Conservation (phyloP, 768 basidiomycete species). For the Pleurotus tuber-regium region DNA sequence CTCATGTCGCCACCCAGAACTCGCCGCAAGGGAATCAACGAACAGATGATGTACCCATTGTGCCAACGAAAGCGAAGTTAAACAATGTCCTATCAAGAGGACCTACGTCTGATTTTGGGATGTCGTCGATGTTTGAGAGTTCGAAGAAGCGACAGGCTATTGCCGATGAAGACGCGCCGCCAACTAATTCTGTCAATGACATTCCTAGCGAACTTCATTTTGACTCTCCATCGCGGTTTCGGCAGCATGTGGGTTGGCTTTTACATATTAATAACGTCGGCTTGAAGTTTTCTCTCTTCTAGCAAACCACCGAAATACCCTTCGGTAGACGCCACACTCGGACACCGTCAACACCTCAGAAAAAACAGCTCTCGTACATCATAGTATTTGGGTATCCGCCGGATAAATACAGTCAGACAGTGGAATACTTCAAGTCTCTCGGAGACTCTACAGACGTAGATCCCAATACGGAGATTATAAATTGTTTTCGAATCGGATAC, state of each 20-base stretch:
- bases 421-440: slow-evolving; percentile 73
- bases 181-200: slow-evolving; percentile 71
- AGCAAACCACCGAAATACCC: slow-evolving; percentile 36
- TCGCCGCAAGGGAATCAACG: slow-evolving; percentile 58
- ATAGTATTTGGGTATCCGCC: slow-evolving; percentile 89
- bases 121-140: slow-evolving; percentile 84
- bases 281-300: slow-evolving; percentile 4
- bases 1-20: slow-evolving; percentile 24
- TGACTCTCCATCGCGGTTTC: slow-evolving; percentile 42
- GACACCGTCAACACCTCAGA: slow-evolving; percentile 23
- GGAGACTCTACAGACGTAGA: slow-evolving; percentile 71
- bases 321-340: slow-evolving; percentile 33
- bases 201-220: slow-evolving; percentile 57
- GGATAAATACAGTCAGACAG: slow-evolving; percentile 69
- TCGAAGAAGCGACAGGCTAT: slow-evolving; percentile 58
- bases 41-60: slow-evolving; percentile 69
- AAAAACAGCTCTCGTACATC: slow-evolving; percentile 53
- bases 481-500: slow-evolving; percentile 84
- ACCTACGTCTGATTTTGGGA: slow-evolving; percentile 70
- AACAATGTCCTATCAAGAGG: slow-evolving; percentile 66
- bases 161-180: slow-evolving; percentile 79
- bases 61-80: slow-evolving; percentile 80
- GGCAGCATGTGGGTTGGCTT: slow-evolving; percentile 39
- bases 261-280: not conserved
- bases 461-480: slow-evolving; percentile 62